A percentile compares a stretch with the other conserved stretches of the same genome.
Conservation (phyloP, 352 stramenopile species). For the Hyaloperonospora arabidopsidis region DNA sequence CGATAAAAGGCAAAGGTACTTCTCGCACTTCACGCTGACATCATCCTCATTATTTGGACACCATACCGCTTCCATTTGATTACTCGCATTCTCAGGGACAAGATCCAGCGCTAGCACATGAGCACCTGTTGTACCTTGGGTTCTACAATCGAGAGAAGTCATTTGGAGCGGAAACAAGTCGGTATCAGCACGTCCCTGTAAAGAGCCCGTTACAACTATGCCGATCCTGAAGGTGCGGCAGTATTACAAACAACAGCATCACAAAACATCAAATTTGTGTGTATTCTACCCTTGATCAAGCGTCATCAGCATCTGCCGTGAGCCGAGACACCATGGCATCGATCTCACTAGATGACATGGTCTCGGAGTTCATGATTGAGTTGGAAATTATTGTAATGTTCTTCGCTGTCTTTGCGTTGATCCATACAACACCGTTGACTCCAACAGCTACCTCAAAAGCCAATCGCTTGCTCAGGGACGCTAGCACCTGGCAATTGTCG, state of each 20-base stretch:
- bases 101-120: no score
- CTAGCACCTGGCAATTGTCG: conserved; percentile 76
- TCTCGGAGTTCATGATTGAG: conserved; percentile 84
- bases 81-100: no score
- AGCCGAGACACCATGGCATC: conserved; percentile 75
- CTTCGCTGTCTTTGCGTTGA: conserved; percentile 85
- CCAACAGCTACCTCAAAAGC: conserved; percentile 94
- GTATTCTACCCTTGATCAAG: conserved; percentile 27
- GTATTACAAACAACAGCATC: conserved; percentile 4
- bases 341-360: conserved; percentile 69
- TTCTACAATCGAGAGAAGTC: no score
- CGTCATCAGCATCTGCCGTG: conserved; percentile 43
- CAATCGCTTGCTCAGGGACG: conserved; percentile 70
- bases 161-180: no score
- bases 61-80: no score
- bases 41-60: no score
- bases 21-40: no score
- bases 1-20: no score
- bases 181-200: no score
- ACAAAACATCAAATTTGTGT: conserved; percentile 6
- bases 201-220: no score
- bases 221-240: background rate
- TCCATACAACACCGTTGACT: conserved; percentile 94
- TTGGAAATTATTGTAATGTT: conserved; percentile 84
- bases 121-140: no score